Conservation (phyloP, 257 asterid genomes). For the Jasminum sambac region DNA sequence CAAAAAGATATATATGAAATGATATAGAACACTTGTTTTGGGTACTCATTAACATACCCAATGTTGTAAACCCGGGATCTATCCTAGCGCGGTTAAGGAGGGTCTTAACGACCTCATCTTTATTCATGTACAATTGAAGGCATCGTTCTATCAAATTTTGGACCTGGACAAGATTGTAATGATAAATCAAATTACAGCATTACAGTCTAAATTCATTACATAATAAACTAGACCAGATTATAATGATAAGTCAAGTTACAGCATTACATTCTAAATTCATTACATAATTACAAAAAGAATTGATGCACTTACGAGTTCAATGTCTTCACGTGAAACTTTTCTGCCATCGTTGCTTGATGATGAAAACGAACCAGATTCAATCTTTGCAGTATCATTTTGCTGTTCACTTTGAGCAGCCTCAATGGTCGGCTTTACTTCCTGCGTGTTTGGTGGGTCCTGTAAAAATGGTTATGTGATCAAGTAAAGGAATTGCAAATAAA, state of each 20-base stretch:
- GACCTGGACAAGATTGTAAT: conserved; percentile 54
- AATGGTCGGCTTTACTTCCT: conserved; percentile 60
- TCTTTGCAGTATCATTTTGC: conserved; percentile 58
- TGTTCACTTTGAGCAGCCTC: conserved; percentile 58
- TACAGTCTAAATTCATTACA: not conserved
- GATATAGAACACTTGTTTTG: not conserved
- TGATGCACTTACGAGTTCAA: conserved; percentile 73
- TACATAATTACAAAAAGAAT: not conserved
- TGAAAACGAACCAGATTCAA: conserved; percentile 88
- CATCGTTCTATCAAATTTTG: conserved; percentile 94
- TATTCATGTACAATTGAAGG: conserved; percentile 88
- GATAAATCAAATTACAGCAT: too few species aligned
- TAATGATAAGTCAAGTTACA: conserved; percentile 18
- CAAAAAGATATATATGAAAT: not conserved
- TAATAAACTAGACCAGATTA: too few species aligned
- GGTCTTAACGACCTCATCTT: conserved; percentile 91
- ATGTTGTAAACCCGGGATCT: conserved; percentile 96
- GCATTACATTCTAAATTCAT: conserved; percentile 2
- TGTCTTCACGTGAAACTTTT: conserved; percentile 95
- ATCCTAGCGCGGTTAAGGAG: conserved; percentile 90
- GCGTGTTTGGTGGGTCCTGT: conserved; percentile 57
- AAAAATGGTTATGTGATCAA: conserved; percentile 13
- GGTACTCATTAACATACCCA: conserved; percentile 50
- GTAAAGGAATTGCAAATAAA: not conserved
- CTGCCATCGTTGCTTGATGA: conserved; percentile 74